Conservation (phyloP, 768 basidiomycete genomes). For the Boletus patriciae region DNA sequence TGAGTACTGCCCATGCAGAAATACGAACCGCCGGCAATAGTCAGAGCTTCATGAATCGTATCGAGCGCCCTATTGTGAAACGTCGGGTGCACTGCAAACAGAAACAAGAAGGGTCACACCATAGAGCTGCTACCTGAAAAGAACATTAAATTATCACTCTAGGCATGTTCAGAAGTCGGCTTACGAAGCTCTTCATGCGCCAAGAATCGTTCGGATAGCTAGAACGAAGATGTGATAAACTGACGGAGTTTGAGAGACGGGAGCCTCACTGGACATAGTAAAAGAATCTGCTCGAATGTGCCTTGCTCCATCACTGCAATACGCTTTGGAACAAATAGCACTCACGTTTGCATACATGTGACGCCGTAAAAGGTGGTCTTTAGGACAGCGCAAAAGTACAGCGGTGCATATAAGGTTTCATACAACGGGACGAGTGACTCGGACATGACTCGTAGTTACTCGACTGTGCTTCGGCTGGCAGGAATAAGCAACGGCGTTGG, state of each 20-base stretch:
- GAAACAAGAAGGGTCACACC: background rate
- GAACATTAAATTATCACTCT: background rate
- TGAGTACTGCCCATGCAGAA: background rate
- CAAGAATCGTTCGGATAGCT: slow-evolving; percentile 1
- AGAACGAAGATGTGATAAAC: no score
- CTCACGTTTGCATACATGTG: slow-evolving; percentile 17
- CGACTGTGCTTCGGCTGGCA: background rate
- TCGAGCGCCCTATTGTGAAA: slow-evolving; percentile 1
- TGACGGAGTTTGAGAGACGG: fast-evolving
- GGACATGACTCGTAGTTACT: background rate
- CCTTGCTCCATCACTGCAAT: no score
- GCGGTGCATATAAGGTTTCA: background rate
- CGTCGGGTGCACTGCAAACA: background rate
- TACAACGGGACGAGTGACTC: background rate
- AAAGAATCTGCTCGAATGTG: background rate
- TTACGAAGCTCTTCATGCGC: slow-evolving; percentile 5
- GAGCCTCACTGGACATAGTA: slow-evolving; percentile 8
- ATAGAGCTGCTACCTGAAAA: slow-evolving; percentile 8
- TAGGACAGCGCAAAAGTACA: background rate
- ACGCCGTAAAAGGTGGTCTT: background rate
- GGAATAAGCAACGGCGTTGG: background rate
- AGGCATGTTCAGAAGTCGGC: background rate
- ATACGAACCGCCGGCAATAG: slow-evolving; percentile 11
- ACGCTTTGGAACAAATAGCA: background rate
- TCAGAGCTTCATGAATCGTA: slow-evolving; percentile 11